A percentile compares a stretch with the other conserved stretches of the same genome.
phyloP scores from a whole-genome alignment of 2,329 filamentous ascomycete species.

The Cyanodermella asteris region DNA sequence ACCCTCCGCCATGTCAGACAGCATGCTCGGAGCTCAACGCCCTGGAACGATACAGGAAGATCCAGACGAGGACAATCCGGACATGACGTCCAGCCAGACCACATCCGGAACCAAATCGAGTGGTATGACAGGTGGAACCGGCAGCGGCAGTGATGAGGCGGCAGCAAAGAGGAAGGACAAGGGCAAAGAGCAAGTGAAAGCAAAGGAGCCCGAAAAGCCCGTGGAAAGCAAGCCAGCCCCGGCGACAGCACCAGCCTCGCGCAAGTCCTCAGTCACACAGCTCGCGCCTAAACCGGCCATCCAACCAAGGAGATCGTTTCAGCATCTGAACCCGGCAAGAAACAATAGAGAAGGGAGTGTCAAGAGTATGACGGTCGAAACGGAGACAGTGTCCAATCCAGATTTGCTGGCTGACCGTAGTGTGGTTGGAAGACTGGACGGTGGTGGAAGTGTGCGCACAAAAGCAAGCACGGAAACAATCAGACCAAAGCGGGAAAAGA shows the following conservation, averaged over 20 bases:
- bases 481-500: conserved; percentile 81
- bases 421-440: conserved; percentile 36
- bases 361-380: conserved; percentile 91
- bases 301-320: conserved; percentile 43
- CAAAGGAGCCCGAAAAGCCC: conserved; percentile 16
- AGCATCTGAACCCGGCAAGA: conserved; percentile 41
- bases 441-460: conserved; percentile 52
- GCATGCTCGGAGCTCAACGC: too few relatives aligned
- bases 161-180: conserved; percentile 20
- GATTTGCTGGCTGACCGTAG: conserved; percentile 52
- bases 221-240: conserved; percentile 13
- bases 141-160: conserved; percentile 8
- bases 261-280: conserved; percentile 30
- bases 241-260: conserved; percentile 18
- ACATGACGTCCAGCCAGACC: conserved; percentile 16
- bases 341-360: conserved; percentile 54
- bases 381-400: conserved; percentile 81
- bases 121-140: conserved; percentile 20
- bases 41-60: conserved; percentile 17
- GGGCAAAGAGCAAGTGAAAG: conserved; percentile 10
- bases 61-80: too few relatives aligned
- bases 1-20: conserved; percentile 32
- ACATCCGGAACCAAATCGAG: too few relatives aligned
- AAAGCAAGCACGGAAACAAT: conserved; percentile 94
- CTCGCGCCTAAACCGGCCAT: too few relatives aligned